Conservation (phyloP, 306 rosid genomes). For the Trifolium pratense region DNA sequence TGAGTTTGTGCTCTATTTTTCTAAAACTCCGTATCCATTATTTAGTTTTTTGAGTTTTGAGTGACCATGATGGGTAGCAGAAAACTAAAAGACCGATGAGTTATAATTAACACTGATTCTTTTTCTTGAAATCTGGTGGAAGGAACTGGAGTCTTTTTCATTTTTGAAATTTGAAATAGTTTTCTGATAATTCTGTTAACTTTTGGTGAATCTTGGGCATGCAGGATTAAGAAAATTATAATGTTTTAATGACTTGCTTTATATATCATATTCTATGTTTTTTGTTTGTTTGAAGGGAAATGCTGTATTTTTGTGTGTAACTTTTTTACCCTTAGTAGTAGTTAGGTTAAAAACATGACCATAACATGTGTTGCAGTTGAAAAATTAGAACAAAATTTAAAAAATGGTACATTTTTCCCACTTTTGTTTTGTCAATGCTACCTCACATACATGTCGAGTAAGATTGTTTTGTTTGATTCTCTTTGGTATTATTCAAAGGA, state of each 20-base stretch:
- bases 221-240: not conserved
- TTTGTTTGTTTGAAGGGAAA: slow-evolving; percentile 12
- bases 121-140: not conserved
- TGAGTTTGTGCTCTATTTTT: not conserved
- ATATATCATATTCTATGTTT: not conserved
- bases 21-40: not conserved
- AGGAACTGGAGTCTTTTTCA: not conserved
- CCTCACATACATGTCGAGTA: not conserved
- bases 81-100: not conserved
- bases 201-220: not conserved
- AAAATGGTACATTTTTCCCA: not conserved
- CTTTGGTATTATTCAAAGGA: not conserved
- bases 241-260: not conserved
- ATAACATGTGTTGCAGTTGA: not conserved
- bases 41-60: not conserved
- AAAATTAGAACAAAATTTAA: not conserved
- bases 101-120: not conserved
- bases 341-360: not conserved
- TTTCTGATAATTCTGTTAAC: not conserved
- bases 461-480: not conserved
- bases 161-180: not conserved
- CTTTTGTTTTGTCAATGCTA: not conserved
- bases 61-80: not conserved
- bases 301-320: slow-evolving; percentile 8
- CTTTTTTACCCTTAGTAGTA: not conserved